Conservation (phyloP, 352 stramenopile genomes). For the Phytophthora sp. region DNA sequence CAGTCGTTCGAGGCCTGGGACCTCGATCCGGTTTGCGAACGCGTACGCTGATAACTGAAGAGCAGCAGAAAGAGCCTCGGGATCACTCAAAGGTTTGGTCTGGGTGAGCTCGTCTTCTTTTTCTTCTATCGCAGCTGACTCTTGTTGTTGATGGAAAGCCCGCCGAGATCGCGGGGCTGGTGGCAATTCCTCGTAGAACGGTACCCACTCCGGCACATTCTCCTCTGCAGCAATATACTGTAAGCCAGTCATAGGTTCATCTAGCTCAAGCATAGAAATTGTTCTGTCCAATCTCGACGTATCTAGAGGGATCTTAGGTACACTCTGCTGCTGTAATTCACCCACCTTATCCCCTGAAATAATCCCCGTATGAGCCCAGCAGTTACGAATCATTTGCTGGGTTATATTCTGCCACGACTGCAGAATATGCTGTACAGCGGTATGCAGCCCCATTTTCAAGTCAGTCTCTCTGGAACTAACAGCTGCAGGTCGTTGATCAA, state of each 20-base stretch:
- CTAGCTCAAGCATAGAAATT: conserved; percentile 10
- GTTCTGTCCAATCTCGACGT: conserved; percentile 17
- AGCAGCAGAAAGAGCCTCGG: conserved; percentile 22
- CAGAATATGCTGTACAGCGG: conserved; percentile 25
- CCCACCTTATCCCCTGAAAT: conserved; percentile 18
- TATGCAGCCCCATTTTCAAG: conserved; percentile 23
- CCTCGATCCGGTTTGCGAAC: conserved; percentile 30
- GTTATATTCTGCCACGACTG: conserved; percentile 20
- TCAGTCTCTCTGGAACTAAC: background rate
- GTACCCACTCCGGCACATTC: conserved; percentile 25
- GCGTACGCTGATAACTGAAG: conserved; percentile 25
- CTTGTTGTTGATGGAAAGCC: background rate
- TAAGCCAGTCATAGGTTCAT: conserved; percentile 13
- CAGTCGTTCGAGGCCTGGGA: conserved; percentile 12
- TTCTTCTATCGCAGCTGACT: background rate
- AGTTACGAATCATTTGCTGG: conserved; percentile 15
- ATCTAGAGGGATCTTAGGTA: conserved; percentile 8
- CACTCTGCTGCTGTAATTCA: conserved; percentile 12
- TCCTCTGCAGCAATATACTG: conserved; percentile 28
- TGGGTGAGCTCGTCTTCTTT: background rate
- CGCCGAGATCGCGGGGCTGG: conserved; percentile 26
- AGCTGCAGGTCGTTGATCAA: conserved; percentile 20
- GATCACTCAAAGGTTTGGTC: conserved; percentile 13
- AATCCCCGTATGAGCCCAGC: conserved; percentile 23
- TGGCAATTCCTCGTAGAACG: conserved; percentile 11